phyloP scores from a whole-genome alignment of 441 rosid species.

The Populus hybrid region DNA sequence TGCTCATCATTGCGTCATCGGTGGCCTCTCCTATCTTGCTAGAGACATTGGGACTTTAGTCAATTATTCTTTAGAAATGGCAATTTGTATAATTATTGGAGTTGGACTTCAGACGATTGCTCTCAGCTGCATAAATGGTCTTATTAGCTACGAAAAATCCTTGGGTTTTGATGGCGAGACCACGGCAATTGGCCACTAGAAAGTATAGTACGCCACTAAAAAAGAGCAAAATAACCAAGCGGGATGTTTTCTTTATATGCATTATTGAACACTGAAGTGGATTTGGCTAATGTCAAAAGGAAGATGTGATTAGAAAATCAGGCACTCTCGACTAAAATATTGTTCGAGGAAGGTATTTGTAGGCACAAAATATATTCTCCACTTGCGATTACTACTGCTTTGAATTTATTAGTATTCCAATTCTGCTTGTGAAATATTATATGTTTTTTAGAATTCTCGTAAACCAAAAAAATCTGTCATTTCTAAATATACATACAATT shows the following conservation, averaged over 20 bases:
- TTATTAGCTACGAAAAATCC: not conserved
- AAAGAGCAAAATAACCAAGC: not conserved
- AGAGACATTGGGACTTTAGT: too few relatives aligned
- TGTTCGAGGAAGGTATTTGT: not conserved
- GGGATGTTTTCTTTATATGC: not conserved
- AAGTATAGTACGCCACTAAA: not conserved
- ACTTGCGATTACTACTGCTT: not conserved
- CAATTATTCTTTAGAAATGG: too few relatives aligned
- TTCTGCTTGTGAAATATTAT: too few relatives aligned
- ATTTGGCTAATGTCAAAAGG: conserved; percentile 9
- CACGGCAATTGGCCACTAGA: not conserved
- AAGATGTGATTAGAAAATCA: not conserved
- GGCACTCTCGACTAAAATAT: not conserved
- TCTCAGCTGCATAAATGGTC: not conserved
- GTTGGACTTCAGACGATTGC: not conserved
- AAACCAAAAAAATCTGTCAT: too few relatives aligned
- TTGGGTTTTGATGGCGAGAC: not conserved
- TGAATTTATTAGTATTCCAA: too few relatives aligned
- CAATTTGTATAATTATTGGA: too few relatives aligned
- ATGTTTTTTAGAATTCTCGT: too few relatives aligned
- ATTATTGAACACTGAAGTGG: conserved; percentile 18
- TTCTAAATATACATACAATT: too few relatives aligned
- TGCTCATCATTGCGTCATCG: too few relatives aligned
- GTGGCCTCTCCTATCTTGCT: too few relatives aligned
- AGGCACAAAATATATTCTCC: conserved; percentile 9